Evolutionary conservation across 2,329 filamentous ascomycete species (phyloP).

Genomic region (Laburnicola sp.): DNA sequence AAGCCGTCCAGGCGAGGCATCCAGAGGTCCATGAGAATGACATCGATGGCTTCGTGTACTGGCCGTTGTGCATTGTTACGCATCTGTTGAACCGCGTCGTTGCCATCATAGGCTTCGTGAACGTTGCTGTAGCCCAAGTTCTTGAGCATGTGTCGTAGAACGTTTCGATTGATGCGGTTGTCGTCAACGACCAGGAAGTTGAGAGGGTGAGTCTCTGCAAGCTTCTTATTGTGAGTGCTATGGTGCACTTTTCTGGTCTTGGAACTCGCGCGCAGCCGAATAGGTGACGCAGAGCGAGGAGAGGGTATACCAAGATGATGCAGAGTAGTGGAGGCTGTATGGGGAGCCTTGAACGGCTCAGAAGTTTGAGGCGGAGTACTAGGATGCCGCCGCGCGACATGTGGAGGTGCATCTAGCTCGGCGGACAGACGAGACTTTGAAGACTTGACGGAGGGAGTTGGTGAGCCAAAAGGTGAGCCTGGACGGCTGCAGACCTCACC

Average conservation of each 20-base stretch:
- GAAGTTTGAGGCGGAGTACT: constrained; percentile 35
- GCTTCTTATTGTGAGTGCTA: constrained; percentile 56
- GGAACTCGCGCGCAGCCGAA: constrained; percentile 21
- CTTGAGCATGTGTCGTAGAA: constrained; percentile 67
- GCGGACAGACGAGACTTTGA: constrained; percentile 34
- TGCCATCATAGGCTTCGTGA: constrained; percentile 68
- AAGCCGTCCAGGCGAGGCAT: constrained; percentile 76
- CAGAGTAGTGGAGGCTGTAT: constrained; percentile 12
- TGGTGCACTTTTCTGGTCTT: constrained; percentile 22
- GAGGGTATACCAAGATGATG: constrained; percentile 30
- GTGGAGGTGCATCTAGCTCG: constrained; percentile 31
- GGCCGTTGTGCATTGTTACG: constrained; percentile 40
- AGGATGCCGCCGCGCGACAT: constrained; percentile 23
- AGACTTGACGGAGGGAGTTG: constrained; percentile 43
- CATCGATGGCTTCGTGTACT: constrained; percentile 54
- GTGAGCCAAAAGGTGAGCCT: constrained; percentile 54
- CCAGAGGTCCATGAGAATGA: constrained; percentile 75
- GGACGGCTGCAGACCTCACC: constrained; percentile 56
- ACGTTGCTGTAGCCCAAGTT: constrained; percentile 68
- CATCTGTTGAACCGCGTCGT: constrained; percentile 67
- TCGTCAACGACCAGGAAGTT: constrained; percentile 73
- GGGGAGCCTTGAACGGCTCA: constrained; percentile 25
- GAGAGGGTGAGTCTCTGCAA: constrained; percentile 64
- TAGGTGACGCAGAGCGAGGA: constrained; percentile 35
- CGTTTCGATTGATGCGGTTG: constrained; percentile 70